Conservation (phyloP, 176 grass and related monocot species). For the Lolium perenne region DNA sequence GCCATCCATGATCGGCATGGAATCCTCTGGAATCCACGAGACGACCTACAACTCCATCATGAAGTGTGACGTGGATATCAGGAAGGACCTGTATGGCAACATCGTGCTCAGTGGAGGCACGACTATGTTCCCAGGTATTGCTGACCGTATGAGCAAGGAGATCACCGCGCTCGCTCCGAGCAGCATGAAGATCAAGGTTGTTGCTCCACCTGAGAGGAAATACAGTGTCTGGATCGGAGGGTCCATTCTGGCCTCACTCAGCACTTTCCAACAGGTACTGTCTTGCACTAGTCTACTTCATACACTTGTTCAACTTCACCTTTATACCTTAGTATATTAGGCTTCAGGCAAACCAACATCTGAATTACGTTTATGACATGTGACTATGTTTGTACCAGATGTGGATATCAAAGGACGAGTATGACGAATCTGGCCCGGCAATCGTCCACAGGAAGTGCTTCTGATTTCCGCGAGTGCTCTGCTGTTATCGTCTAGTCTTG, state of each 20-base stretch:
- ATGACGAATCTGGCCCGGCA: constrained; percentile 65
- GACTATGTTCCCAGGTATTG: constrained; percentile 81
- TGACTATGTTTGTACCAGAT: constrained; percentile 46
- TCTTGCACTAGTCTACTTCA: not conserved
- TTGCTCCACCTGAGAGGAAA: constrained; percentile 69
- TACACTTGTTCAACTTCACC: not conserved
- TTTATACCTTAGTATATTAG: not conserved
- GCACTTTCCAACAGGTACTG: constrained; percentile 76
- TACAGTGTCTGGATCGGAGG: constrained; percentile 89
- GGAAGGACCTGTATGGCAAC: constrained; percentile 74
- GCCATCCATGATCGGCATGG: constrained; percentile 81
- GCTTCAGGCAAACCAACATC: not conserved
- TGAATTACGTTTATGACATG: constrained; percentile 26
- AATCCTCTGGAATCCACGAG: constrained; percentile 76
- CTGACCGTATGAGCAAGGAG: constrained; percentile 93
- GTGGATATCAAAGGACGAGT: constrained; percentile 85
- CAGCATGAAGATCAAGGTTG: constrained; percentile 85
- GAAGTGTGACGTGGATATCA: constrained; percentile 92
- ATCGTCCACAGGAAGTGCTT: constrained; percentile 90
- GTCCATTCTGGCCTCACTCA: constrained; percentile 77
- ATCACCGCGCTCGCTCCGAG: constrained; percentile 65
- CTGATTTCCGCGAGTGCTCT: constrained; percentile 17
- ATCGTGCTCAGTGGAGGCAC: constrained; percentile 89
- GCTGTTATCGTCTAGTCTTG: constrained; percentile 1
- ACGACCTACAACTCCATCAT: constrained; percentile 93